Conservation (phyloP, 371 early-diverging fungal genomes). For the Mitosporidium daphniae region DNA sequence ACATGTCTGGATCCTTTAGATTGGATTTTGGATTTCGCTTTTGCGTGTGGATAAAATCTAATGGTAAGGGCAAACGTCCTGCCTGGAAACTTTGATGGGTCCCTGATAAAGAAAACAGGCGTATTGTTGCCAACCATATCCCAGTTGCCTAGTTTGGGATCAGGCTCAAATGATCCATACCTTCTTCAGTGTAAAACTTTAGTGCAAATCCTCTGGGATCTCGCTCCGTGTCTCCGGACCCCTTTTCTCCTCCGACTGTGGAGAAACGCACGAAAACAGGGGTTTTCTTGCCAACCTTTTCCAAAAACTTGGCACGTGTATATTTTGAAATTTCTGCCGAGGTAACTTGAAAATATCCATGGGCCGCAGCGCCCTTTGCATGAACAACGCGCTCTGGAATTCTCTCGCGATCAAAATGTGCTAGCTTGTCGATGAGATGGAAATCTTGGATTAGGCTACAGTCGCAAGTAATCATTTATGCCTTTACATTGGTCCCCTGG, state of each 20-base stretch:
- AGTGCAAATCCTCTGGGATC: slow-evolving; percentile 35
- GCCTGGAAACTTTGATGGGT: slow-evolving; percentile 1
- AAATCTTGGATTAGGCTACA: slow-evolving; percentile 20
- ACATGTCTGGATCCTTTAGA: slow-evolving; percentile 5
- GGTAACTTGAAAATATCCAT: slow-evolving; percentile 35
- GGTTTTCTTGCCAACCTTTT: slow-evolving; percentile 24
- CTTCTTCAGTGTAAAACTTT: slow-evolving; percentile 34
- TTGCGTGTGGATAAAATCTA: slow-evolving; percentile 1
- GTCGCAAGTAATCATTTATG: too few relatives aligned
- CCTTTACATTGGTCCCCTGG: slow-evolving; percentile 1
- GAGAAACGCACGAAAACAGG: slow-evolving; percentile 37
- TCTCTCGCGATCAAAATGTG: slow-evolving; percentile 42
- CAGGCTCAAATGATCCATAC: too few relatives aligned
- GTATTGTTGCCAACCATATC: slow-evolving; percentile 24
- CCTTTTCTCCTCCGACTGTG: slow-evolving; percentile 32
- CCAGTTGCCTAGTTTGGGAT: too few relatives aligned
- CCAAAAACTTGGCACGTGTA: slow-evolving; percentile 29
- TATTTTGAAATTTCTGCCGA: slow-evolving; percentile 23
- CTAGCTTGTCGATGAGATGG: slow-evolving; percentile 29
- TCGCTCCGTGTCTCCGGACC: slow-evolving; percentile 26
- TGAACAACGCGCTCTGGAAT: slow-evolving; percentile 42
- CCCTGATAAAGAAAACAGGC: slow-evolving; percentile 3
- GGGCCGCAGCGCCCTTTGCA: slow-evolving; percentile 39
- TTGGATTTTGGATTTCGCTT: slow-evolving; percentile 1
- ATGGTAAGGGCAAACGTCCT: too few relatives aligned